phyloP scores from a whole-genome alignment of 176 grass and related monocot species.

The Zoysia pacifica region DNA sequence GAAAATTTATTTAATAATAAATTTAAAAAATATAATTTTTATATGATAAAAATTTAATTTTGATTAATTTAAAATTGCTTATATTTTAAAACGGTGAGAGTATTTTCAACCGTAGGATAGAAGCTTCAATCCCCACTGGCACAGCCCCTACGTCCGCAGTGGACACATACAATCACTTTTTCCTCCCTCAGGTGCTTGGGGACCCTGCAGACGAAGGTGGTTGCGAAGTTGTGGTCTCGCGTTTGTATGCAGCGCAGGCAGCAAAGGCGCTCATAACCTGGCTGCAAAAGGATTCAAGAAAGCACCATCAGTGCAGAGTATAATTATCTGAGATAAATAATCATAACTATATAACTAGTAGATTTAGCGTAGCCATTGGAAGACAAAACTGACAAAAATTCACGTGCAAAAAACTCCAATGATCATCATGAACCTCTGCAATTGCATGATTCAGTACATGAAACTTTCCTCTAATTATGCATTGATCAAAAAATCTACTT shows the following conservation, averaged over 20 bases:
- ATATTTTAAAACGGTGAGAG: too few species aligned
- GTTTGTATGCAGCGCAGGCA: constrained; percentile 82
- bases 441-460: not conserved
- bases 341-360: not conserved
- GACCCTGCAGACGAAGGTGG: constrained; percentile 74
- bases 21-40: too few species aligned
- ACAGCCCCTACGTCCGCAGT: constrained; percentile 77
- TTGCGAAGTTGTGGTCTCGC: constrained; percentile 76
- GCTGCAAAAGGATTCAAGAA: constrained; percentile 38
- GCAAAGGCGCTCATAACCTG: constrained; percentile 73
- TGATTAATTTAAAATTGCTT: too few species aligned
- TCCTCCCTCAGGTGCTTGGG: constrained; percentile 83
- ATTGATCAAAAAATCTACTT: not conserved
- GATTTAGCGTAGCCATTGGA: not conserved
- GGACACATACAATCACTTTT: constrained; percentile 80
- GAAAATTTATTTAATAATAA: too few species aligned
- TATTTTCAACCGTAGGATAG: not conserved
- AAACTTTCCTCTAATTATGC: not conserved
- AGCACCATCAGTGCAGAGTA: not conserved
- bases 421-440: not conserved
- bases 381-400: constrained; percentile 3
- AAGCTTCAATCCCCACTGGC: constrained; percentile 69
- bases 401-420: not conserved
- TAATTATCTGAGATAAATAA: not conserved
- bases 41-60: too few species aligned